phyloP scores from a whole-genome alignment of 306 rosid genomes.

The Potentilla sterilis region DNA sequence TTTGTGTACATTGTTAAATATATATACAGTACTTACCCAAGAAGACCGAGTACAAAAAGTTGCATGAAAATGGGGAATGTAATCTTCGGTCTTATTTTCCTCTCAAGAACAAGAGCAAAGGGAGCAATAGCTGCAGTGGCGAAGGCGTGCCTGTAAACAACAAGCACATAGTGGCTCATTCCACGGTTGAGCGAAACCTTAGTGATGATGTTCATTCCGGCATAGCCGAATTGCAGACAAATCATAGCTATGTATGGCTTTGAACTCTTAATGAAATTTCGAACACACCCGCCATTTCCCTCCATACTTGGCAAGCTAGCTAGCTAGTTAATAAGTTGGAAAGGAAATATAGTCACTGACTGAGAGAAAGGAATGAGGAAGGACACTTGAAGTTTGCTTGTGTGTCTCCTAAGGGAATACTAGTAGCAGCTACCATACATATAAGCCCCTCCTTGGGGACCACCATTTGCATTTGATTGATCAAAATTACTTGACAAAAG shows the following conservation, averaged over 20 bases:
- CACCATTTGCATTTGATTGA: neutral
- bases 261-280: conserved; percentile 25
- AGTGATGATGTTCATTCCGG: conserved; percentile 79
- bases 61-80: conserved; percentile 66
- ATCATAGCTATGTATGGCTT: conserved; percentile 85
- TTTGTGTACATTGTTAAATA: neutral
- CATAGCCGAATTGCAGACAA: conserved; percentile 74
- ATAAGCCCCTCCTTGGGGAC: neutral
- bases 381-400: conserved; percentile 3
- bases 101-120: conserved; percentile 69
- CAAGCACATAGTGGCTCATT: conserved; percentile 94
- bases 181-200: conserved; percentile 80
- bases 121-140: conserved; percentile 76
- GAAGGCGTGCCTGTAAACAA: conserved; percentile 81
- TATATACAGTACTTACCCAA: conserved; percentile 50
- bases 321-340: neutral
- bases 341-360: neutral
- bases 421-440: neutral
- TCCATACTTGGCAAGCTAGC: neutral
- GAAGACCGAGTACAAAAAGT: conserved; percentile 67
- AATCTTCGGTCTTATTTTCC: conserved; percentile 74
- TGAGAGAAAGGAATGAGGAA: neutral
- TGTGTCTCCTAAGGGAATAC: neutral
- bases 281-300: neutral
- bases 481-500: neutral